Evolutionary conservation across 2,329 filamentous ascomycete genomes (phyloP).

Genomic region (Colletotrichum tropicale): DNA sequence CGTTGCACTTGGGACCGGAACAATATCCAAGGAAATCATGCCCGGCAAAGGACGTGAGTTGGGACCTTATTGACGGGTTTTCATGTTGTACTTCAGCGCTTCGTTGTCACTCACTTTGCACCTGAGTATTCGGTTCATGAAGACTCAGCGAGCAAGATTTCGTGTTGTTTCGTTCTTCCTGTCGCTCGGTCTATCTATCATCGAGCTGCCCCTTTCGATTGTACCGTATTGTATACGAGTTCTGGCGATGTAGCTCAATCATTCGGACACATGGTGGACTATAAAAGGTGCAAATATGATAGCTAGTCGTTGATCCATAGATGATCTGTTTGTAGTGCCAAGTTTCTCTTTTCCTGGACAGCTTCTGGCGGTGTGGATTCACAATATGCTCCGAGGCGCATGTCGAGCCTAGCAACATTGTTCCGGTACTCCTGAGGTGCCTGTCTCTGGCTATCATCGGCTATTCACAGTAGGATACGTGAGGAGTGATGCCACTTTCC

Average conservation of each 20-base stretch:
- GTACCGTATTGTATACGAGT: too few species aligned
- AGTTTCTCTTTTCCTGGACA: not conserved
- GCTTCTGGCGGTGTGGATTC: not conserved
- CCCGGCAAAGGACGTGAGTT: too few species aligned
- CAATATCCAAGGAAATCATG: too few species aligned
- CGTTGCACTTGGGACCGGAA: too few species aligned
- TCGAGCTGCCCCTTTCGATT: too few species aligned
- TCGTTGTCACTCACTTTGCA: not conserved
- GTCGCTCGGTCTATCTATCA: too few species aligned
- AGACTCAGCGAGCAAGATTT: not conserved
- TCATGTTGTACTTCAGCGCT: not conserved
- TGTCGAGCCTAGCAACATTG: not conserved
- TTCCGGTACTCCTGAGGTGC: not conserved
- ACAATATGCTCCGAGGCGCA: not conserved
- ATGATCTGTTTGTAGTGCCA: not conserved
- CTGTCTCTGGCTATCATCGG: not conserved
- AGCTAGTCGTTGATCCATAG: not conserved
- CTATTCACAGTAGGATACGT: not conserved
- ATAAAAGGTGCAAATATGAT: too few species aligned
- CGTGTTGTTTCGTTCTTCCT: not conserved
- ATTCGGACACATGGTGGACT: too few species aligned
- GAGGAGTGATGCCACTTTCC: fast-evolving
- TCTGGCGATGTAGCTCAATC: too few species aligned
- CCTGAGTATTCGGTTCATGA: not conserved
- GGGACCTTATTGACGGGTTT: not conserved